phyloP scores from a whole-genome alignment of 306 rosid genomes.

The Betula pendula region DNA sequence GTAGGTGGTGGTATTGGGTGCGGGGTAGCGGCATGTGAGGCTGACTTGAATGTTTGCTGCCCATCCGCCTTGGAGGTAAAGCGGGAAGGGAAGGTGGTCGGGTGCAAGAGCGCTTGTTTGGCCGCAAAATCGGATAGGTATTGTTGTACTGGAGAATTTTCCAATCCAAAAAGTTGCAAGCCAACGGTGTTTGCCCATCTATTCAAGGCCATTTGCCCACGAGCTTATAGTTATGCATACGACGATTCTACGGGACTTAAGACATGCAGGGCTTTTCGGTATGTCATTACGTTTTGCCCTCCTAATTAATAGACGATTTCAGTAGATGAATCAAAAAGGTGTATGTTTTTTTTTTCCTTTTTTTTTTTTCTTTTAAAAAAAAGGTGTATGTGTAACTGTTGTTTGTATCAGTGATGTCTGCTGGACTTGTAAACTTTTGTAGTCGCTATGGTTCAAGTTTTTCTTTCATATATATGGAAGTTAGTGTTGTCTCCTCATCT shows the following conservation, averaged over 20 bases:
- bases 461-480: not conserved
- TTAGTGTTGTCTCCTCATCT: not conserved
- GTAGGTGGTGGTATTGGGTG: constrained; percentile 37
- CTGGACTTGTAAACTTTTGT: no score
- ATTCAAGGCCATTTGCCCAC: constrained; percentile 60
- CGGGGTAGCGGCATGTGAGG: constrained; percentile 60
- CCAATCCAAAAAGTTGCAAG: constrained; percentile 47
- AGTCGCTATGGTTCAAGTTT: not conserved
- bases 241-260: constrained; percentile 63
- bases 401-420: not conserved
- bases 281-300: constrained; percentile 70
- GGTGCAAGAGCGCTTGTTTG: constrained; percentile 77
- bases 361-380: no score
- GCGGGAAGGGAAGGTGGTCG: constrained; percentile 58
- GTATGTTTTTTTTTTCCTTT: no score
- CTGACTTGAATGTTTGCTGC: constrained; percentile 53
- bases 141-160: constrained; percentile 66
- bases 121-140: constrained; percentile 55
- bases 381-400: not conserved
- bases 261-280: constrained; percentile 50
- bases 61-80: constrained; percentile 51
- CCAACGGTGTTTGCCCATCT: constrained; percentile 49
- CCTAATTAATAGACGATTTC: constrained; percentile 19
- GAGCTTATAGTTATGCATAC: constrained; percentile 65
- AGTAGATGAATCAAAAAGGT: not conserved